Percentiles rank a stretch among this genome's conserved stretches.
Conservation (phyloP, 176 grass and related monocot species). For the Neostapfia colusana region DNA sequence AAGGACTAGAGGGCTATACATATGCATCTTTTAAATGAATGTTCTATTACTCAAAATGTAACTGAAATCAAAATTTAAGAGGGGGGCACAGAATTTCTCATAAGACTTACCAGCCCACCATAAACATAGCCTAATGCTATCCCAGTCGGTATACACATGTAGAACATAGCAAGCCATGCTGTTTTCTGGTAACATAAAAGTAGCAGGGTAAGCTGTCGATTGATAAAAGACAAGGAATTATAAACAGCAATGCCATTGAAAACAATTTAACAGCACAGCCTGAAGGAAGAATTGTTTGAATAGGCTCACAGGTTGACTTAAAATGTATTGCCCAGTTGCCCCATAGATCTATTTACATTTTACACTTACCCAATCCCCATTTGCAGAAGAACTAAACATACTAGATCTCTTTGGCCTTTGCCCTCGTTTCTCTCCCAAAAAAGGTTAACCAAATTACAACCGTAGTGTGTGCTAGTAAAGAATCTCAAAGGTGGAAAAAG, state of each 20-base stretch:
- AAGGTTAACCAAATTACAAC: not conserved
- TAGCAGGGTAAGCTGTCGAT: slow-evolving; percentile 41
- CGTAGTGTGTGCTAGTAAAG: not conserved
- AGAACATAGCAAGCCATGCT: slow-evolving; percentile 91
- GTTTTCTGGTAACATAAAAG: slow-evolving; percentile 78
- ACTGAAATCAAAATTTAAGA: slow-evolving; percentile 21
- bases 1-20: not conserved
- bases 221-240: slow-evolving; percentile 28
- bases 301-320: not conserved
- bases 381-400: not conserved
- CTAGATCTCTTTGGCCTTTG: not conserved
- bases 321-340: too few species aligned
- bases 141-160: slow-evolving; percentile 99
- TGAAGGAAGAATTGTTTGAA: not conserved
- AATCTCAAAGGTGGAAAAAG: slow-evolving; percentile 19
- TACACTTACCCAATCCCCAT: not conserved
- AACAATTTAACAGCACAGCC: slow-evolving; percentile 20
- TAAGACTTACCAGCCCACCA: slow-evolving; percentile 80
- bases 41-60: slow-evolving; percentile 7
- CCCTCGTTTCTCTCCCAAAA: not conserved
- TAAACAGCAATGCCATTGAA: slow-evolving; percentile 1
- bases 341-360: not conserved
- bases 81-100: slow-evolving; percentile 35
- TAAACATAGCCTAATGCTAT: slow-evolving; percentile 97
- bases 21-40: not conserved